Conservation (phyloP, 1,284 basidiomycete genomes). For the Clitocybe nebularis region DNA sequence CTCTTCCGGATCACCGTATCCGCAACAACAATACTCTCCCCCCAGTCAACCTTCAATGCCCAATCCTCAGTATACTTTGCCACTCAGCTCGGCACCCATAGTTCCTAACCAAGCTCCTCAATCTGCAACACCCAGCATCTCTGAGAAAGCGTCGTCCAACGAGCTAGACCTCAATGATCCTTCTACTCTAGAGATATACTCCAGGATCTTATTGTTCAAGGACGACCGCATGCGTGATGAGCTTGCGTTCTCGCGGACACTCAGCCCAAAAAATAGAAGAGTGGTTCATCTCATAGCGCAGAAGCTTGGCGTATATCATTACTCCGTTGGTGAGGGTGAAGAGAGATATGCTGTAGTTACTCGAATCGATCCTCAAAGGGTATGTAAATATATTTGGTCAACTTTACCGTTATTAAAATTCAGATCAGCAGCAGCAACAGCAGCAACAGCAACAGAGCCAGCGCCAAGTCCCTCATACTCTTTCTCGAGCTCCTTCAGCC, state of each 20-base stretch:
- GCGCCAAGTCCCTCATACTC: conserved; percentile 50
- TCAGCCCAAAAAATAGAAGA: conserved; percentile 82
- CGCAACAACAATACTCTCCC: conserved; percentile 58
- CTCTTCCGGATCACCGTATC: conserved; percentile 56
- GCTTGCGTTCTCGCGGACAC: conserved; percentile 87
- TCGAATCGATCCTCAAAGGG: conserved; percentile 75
- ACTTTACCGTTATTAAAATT: conserved; percentile 14
- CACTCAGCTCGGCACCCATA: conserved; percentile 40
- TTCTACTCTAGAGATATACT: conserved; percentile 94
- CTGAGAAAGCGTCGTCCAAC: conserved; percentile 54
- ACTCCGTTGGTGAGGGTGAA: conserved; percentile 90
- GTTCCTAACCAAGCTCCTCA: conserved; percentile 43
- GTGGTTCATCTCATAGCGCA: conserved; percentile 96
- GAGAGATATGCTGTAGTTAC: conserved; percentile 92
- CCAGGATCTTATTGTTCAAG: conserved; percentile 94
- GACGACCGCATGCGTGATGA: conserved; percentile 98
- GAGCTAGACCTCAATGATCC: conserved; percentile 96
- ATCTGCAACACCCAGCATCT: conserved; percentile 54
- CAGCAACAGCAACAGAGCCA: conserved; percentile 33
- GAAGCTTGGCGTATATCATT: conserved; percentile 92
- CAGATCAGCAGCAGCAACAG: conserved; percentile 30
- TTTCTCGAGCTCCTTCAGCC: conserved; percentile 71
- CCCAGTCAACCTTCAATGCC: conserved; percentile 54
- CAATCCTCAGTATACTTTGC: conserved; percentile 52
- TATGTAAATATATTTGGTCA: conserved; percentile 36